Evolutionary conservation across 1,139 yeast species (phyloP), one percentile per base, ranked within the genome.

Genomic region (Pichia terricola): DNA sequence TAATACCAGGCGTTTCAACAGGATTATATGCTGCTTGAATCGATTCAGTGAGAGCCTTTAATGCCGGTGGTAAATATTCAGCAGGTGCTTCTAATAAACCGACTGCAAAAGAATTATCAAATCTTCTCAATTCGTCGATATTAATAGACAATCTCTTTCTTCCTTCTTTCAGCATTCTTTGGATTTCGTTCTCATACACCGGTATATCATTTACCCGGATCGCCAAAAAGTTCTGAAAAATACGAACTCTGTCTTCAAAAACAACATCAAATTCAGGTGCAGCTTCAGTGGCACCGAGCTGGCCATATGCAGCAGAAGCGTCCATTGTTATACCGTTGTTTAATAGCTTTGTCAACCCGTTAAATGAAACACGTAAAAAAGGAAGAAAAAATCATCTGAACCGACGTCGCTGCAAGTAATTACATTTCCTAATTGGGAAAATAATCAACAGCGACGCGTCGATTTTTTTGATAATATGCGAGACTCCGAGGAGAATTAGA

Each of bases 31-130:
- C 70, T 4, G 88, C 79, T 53, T 79, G 68, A 11, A 85, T 84
- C n/a, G 84, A 73, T 50, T 88, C 96, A 51, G 85, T 73, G 42
- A 91, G 68, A 1, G 96, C 97, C 48, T 82, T 72, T 60, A 89
- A 95, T 49, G 91, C 83, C 6, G 97, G 89, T 5, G 96, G 97
- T 32, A 91, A 67, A 57, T 64, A 89, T 45, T 88, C 96, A 0
- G 94, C 81, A 0, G 99, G 98, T 26, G 68, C 68, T 48, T 76
- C 71, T 47, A 91, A 65, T 26, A 88, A 62, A 1, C 97, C 97
- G 3, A 63, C 61, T 86, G 97, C 94, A 56, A 81, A 77, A 3
- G 74, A 78, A 42, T 77, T 68, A 63, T 89, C 95, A 57, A 84
- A 89, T 46, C 83, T 94, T 56, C 97, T 72, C 28, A 91, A 62